A percentile compares a stretch with the other conserved stretches of the same genome.
Conservation (phyloP, 306 rosid genomes). For the Glycine tomentella region DNA sequence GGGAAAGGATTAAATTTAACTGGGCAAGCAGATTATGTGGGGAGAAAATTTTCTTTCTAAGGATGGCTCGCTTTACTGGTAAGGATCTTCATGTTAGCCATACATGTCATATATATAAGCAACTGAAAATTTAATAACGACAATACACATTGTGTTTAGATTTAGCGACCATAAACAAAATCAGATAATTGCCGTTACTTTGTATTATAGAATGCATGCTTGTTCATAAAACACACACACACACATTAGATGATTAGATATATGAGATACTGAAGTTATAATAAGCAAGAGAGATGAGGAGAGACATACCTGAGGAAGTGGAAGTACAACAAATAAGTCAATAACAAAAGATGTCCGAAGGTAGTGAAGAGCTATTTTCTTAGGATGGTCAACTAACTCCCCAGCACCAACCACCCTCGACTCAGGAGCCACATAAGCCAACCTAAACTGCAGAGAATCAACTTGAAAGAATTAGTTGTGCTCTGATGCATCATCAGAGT, state of each 20-base stretch:
- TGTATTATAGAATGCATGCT: not conserved
- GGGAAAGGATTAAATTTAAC: not conserved
- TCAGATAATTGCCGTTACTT: constrained; percentile 2
- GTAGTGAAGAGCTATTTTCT: constrained; percentile 74
- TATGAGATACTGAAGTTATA: not conserved
- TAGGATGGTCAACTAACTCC: constrained; percentile 84
- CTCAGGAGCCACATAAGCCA: constrained; percentile 95
- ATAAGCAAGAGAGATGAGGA: not conserved
- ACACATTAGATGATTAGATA: not conserved
- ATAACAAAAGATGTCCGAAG: constrained; percentile 60
- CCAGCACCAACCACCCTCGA: constrained; percentile 90
- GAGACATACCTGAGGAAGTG: constrained; percentile 83
- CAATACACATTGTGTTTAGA: not conserved
- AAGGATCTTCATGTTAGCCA: too few species aligned
- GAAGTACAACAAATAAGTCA: constrained; percentile 74
- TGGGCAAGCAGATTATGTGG: not conserved
- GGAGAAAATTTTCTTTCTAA: not conserved
- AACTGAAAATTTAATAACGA: not conserved
- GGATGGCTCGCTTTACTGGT: not conserved
- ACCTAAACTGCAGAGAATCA: constrained; percentile 72
- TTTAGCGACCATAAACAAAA: constrained; percentile 5
- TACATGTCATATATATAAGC: too few species aligned
- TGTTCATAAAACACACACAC: not conserved
- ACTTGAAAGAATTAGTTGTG: constrained; percentile 22
- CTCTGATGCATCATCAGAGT: not conserved